Percentiles rank a stretch among this genome's conserved stretches.
Conservation (phyloP, 352 stramenopile species). For the Globisporangium irregulare region DNA sequence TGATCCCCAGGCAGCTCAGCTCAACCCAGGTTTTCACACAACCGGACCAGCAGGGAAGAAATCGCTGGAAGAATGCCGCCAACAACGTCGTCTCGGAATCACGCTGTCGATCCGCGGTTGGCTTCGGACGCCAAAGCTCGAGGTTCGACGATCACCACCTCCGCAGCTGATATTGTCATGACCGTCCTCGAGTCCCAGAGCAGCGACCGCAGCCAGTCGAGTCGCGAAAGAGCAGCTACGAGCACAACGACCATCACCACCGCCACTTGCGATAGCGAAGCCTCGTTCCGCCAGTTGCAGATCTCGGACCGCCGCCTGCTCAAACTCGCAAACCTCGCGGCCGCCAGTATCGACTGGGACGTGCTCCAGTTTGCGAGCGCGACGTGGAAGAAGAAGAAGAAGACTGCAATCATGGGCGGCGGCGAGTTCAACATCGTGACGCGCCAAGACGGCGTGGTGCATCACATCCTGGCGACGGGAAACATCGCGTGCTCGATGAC, state of each 20-base stretch:
- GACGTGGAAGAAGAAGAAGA: conserved; percentile 11
- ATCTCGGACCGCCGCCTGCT: conserved; percentile 9
- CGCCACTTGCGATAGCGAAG: background rate
- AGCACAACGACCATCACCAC: background rate
- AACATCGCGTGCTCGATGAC: conserved; percentile 34
- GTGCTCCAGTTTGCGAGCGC: conserved; percentile 5
- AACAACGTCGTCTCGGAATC: background rate
- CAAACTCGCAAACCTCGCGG: background rate
- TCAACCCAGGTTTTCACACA: no score
- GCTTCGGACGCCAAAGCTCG: background rate
- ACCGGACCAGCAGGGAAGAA: no score
- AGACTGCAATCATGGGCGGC: conserved; percentile 5
- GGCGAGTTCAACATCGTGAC: conserved; percentile 16
- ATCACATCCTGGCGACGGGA: conserved; percentile 14
- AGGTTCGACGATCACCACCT: background rate
- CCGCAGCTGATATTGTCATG: background rate
- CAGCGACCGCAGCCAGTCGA: background rate
- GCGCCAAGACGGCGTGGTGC: conserved; percentile 14
- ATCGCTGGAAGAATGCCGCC: no score
- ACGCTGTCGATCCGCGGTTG: background rate
- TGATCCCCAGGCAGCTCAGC: no score
- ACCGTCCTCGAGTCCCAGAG: background rate
- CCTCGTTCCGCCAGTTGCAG: background rate
- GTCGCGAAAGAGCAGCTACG: background rate
- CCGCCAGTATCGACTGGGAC: conserved; percentile 12